Evolutionary conservation across 768 basidiomycete species (phyloP), one percentile per base, ranked within the genome.

Genomic region (Mycena sanguinolenta): DNA sequence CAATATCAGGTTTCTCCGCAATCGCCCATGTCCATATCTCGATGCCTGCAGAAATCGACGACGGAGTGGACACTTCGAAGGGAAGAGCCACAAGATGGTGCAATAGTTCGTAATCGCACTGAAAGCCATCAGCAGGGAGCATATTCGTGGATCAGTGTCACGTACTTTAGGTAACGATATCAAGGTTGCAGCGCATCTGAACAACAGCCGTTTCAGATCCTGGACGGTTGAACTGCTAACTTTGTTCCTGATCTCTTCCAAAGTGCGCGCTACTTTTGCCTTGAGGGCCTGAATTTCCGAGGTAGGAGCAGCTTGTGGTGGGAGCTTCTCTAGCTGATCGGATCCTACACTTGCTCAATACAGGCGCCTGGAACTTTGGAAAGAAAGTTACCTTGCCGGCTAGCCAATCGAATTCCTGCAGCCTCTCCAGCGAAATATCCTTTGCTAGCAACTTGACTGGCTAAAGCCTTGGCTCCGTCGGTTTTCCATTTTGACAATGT

Each of bases 11-110:
- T 67, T 94, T 90, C 77, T 97, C 94, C 17, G 94, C 90, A 61
- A 98, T 92, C 0, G 98, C 87, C 97, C 97, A 98, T 4, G 93
- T 95, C 98, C 98, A 99, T 13, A 93, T 92, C 77, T 99, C 96
- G 50, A 96, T 91, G 0, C 95, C 97, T 2, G 94, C 89, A 19
- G 94, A 88, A 65, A 98, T 89, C 1, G 96, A 90, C 5, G 94
- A 84, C 1, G 96, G 95, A 1, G 94, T 96, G 71, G 95, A 95
- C 3, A 94, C 91, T 65, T 94, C 92, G 75, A 99, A 94, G 0
- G 98, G 98, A 21, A 99, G 80, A 38, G 87, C 85, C 10, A 99
- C 96, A 28, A 99, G 84, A 78, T 95, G 92, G 80, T 95, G 93
- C 13, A 99, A 82, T 17, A 99, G 84, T 27, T 93, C 93, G 76